Evolutionary conservation across 2,329 filamentous ascomycete genomes (phyloP).

Genomic region (Thielaviopsis euricoi): DNA sequence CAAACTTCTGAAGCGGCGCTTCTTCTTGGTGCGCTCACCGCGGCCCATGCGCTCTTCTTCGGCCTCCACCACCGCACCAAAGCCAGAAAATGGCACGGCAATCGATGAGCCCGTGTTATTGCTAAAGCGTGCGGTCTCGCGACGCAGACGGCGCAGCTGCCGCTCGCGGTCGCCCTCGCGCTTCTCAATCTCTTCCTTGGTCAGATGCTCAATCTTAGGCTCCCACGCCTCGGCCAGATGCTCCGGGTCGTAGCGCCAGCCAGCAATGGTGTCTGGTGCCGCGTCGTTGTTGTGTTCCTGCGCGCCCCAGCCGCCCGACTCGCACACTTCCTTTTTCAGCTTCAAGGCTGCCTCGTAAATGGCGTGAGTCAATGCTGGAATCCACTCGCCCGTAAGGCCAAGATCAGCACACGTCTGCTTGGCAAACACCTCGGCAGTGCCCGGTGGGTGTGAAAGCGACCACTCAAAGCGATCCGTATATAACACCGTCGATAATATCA

Average conservation of each 20-base stretch:
- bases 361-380: conserved; percentile 82
- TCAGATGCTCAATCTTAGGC: conserved; percentile 63
- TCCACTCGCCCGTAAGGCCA: conserved; percentile 80
- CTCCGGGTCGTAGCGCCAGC: conserved; percentile 92
- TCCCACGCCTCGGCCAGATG: conserved; percentile 74
- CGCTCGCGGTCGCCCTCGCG: conserved; percentile 86
- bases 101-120: conserved; percentile 69
- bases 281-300: conserved; percentile 77
- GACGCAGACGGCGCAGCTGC: conserved; percentile 67
- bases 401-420: conserved; percentile 86
- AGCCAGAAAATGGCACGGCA: conserved; percentile 45
- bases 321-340: conserved; percentile 90
- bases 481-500: conserved; percentile 78
- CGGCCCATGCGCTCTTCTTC: conserved; percentile 77
- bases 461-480: conserved; percentile 98
- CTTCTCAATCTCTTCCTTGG: conserved; percentile 95
- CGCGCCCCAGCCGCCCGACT: conserved; percentile 59
- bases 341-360: conserved; percentile 91
- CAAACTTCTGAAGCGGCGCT: conserved; percentile 75
- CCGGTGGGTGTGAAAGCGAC: conserved; percentile 83
- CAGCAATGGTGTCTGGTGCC: conserved; percentile 63
- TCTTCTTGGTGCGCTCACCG: conserved; percentile 88
- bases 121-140: conserved; percentile 86
- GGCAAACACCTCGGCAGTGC: conserved; percentile 82
- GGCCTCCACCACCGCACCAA: conserved; percentile 34